Evolutionary conservation across 768 basidiomycete species (phyloP).

Genomic region (Gloeostereum incarnatum): DNA sequence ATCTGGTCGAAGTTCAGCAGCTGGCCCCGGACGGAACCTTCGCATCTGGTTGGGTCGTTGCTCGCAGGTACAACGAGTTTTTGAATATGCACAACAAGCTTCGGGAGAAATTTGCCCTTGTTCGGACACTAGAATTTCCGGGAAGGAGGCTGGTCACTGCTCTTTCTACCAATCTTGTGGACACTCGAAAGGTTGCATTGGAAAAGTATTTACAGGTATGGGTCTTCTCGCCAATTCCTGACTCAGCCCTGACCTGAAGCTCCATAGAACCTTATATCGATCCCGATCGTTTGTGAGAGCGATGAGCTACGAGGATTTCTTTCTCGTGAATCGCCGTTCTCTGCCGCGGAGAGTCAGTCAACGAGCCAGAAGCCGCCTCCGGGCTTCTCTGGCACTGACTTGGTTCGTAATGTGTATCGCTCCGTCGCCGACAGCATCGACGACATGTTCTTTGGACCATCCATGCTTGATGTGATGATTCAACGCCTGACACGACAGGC

Average conservation of each 20-base stretch:
- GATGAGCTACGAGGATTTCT: constrained; percentile 78
- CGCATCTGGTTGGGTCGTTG: constrained; percentile 87
- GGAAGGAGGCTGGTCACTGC: constrained; percentile 86
- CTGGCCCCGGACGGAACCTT: constrained; percentile 70
- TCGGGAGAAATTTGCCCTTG: constrained; percentile 60
- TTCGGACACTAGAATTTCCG: constrained; percentile 78
- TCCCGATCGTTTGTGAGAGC: constrained; percentile 73
- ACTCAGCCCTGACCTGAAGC: constrained; percentile 2
- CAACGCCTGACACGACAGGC: constrained; percentile 85
- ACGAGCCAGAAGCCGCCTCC: constrained; percentile 28
- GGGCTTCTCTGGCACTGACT: constrained; percentile 57
- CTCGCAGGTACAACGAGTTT: constrained; percentile 93
- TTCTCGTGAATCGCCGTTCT: constrained; percentile 80
- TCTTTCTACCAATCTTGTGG: constrained; percentile 84
- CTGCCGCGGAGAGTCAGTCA: constrained; percentile 38
- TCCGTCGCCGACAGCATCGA: constrained; percentile 93
- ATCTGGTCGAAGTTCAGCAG: constrained; percentile 89
- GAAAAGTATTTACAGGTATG: constrained; percentile 89
- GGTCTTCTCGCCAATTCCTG: constrained; percentile 2
- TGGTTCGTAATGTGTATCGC: constrained; percentile 83
- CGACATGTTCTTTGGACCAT: constrained; percentile 94
- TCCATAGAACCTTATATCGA: constrained; percentile 58
- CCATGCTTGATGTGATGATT: constrained; percentile 93
- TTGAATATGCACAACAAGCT: constrained; percentile 81
- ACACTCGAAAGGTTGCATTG: constrained; percentile 64